Evolutionary conservation across 202 grass and related monocot species (phyloP).

Genomic region (Hordeum pubiflorum): DNA sequence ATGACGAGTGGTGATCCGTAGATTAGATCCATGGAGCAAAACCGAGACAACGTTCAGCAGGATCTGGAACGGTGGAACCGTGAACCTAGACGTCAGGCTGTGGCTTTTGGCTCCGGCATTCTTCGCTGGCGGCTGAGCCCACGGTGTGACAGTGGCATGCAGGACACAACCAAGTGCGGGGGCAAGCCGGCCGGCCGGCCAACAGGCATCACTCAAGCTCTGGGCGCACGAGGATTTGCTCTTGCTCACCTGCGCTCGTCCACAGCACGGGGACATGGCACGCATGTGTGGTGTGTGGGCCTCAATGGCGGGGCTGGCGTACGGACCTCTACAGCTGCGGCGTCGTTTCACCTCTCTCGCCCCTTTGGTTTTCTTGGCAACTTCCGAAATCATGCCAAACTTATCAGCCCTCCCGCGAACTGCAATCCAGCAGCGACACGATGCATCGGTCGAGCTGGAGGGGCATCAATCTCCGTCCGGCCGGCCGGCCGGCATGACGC

Average conservation of each 20-base stretch:
- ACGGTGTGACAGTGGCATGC: neutral
- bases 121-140: neutral
- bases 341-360: neutral
- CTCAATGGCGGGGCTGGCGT: neutral
- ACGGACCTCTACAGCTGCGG: neutral
- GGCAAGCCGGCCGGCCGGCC: neutral
- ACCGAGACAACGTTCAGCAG: neutral
- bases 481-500: neutral
- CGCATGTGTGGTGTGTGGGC: slow-evolving; percentile 3
- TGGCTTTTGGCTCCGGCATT: neutral
- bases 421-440: neutral
- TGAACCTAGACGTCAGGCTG: neutral
- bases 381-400: no score
- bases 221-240: neutral
- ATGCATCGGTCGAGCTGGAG: neutral
- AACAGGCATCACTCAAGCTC: neutral
- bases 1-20: neutral
- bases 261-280: slow-evolving; percentile 1
- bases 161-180: neutral
- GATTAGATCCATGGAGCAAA: neutral
- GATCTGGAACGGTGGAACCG: neutral
- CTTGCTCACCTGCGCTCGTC: no score
- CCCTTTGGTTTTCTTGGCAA: neutral
- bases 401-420: neutral
- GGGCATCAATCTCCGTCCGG: neutral